A percentile compares a stretch with the other conserved stretches of the same genome.
phyloP scores from a whole-genome alignment of 352 stramenopile genomes.

The Thalassiosira sp. region DNA sequence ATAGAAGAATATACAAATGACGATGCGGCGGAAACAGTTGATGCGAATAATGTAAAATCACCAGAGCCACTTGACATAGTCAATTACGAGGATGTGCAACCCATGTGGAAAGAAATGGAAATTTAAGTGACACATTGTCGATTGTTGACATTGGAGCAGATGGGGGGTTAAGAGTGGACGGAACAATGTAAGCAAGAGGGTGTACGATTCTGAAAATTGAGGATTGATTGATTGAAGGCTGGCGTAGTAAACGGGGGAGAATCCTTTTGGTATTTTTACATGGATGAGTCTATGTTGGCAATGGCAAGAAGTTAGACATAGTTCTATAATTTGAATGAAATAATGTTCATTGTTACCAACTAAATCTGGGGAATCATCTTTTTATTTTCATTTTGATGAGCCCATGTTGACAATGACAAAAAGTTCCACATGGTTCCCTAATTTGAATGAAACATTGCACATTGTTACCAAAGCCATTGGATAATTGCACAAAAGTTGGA shows the following conservation, averaged over 20 bases:
- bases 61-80: slow-evolving; percentile 55
- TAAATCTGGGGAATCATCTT: no score
- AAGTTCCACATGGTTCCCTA: no score
- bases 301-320: no score
- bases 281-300: no score
- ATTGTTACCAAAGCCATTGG: no score
- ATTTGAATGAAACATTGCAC: no score
- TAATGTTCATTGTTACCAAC: no score
- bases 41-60: slow-evolving; percentile 11
- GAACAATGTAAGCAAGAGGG: slow-evolving; percentile 71
- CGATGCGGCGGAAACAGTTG: background rate
- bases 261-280: no score
- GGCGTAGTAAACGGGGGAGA: background rate
- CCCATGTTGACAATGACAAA: no score
- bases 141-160: slow-evolving; percentile 61
- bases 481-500: no score
- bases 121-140: slow-evolving; percentile 64
- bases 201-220: slow-evolving; percentile 62
- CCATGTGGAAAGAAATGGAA: slow-evolving; percentile 84
- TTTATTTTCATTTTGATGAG: no score
- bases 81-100: slow-evolving; percentile 78
- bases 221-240: slow-evolving; percentile 26
- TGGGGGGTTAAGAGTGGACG: slow-evolving; percentile 62
- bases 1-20: background rate
- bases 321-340: no score